Base-by-base conservation (phyloP, 805 yeast species). In the Ogataea salicorniae region DNA sequence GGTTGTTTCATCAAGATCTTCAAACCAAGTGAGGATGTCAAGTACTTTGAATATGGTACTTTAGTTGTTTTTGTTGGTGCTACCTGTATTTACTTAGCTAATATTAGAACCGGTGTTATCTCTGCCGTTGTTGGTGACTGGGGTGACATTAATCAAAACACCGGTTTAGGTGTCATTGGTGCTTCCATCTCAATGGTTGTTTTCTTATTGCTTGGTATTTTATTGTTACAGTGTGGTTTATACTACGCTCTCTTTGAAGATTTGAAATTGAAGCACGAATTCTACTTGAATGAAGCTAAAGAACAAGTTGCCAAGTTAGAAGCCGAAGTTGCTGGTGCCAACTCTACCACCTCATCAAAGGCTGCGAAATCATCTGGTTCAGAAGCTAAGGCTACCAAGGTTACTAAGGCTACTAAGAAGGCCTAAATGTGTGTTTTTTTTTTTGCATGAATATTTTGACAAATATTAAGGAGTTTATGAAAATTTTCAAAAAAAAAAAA, bases 101-200 rank as follows among this genome's bases (percentile, higher is more conserved):
- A 94, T 70, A 73, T 92, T 56, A 78, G 88, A 61, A 80, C 86
- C 45, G 98, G 98, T 46, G 72, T 83, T 37, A 76, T 77, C 56
- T 79, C 91, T 47, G 79, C 88, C 46, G 57, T 80, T 26, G 67
- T 76, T 48, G 91, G 90, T 39, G 73, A 80, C 50, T 92, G 98
- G 98, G 98, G 97, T 55, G 98, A 92, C 44, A 96, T 94, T 43
- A 87, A 87, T 59, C 81, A 78, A 63, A 74, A 75, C 51, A 87
- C 95, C 20, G 98, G 98, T 31, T 69, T 92, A 59, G 88, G 87
- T 54, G 96, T 94, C 37, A 79, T 94, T 60, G 97, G 94, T 37
- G 97, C 98, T 5, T 83, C 94, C 29, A 84, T 84, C 67, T 76
- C 84, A 36, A 83, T 92, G 74, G 74, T 87, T 55, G 79, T 86